phyloP scores from a whole-genome alignment of 345 rosid genomes.

The Isatis tinctoria region DNA sequence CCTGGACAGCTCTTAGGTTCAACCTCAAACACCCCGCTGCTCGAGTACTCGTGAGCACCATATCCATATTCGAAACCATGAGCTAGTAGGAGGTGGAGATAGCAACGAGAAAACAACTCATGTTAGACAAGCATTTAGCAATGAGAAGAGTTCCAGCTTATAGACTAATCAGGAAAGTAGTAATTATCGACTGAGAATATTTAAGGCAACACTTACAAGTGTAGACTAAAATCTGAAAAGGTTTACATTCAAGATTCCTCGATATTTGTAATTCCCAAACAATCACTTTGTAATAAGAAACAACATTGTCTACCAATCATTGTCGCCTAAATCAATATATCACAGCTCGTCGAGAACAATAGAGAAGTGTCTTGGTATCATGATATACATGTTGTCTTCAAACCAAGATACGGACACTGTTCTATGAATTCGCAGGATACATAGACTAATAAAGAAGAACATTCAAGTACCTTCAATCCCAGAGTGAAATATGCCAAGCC shows the following conservation, averaged over 20 bases:
- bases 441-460: no score
- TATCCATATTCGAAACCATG: constrained; percentile 84
- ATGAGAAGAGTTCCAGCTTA: neutral
- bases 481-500: constrained; percentile 94
- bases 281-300: neutral
- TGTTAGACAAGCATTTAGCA: neutral
- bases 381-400: neutral
- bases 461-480: constrained; percentile 72
- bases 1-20: constrained; percentile 96
- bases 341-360: neutral
- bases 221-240: neutral
- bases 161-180: neutral
- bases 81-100: constrained; percentile 33
- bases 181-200: neutral
- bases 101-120: neutral
- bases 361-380: neutral
- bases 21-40: constrained; percentile 93
- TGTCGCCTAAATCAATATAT: neutral
- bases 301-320: neutral
- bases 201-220: neutral
- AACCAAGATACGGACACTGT: neutral
- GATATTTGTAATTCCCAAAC: neutral
- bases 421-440: neutral
- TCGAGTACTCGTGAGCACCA: constrained; percentile 83
- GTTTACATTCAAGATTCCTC: neutral